phyloP scores from a whole-genome alignment of 805 yeast genomes.

The Monosporozyma yasuniensis region DNA sequence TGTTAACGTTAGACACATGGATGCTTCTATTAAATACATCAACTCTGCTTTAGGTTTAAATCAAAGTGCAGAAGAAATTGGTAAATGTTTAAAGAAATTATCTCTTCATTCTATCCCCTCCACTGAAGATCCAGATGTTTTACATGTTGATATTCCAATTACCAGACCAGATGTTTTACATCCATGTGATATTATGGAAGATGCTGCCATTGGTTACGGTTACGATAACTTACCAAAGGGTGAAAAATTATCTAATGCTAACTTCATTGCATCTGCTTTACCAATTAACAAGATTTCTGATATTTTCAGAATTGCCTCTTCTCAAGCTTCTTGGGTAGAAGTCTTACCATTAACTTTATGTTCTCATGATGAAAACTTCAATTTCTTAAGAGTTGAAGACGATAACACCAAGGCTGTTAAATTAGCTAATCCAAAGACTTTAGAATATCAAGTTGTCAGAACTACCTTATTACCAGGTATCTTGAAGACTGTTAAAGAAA shows the following conservation, averaged over 20 bases:
- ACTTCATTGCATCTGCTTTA: conserved; percentile 73
- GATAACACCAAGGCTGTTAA: conserved; percentile 75
- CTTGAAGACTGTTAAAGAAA: conserved; percentile 89
- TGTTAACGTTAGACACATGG: conserved; percentile 54
- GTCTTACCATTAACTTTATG: conserved; percentile 92
- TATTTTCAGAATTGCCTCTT: conserved; percentile 79
- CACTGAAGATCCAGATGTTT: conserved; percentile 29
- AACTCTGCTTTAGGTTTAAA: conserved; percentile 88
- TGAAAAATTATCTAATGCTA: conserved; percentile 65
- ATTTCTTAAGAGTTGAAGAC: conserved; percentile 65
- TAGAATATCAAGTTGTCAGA: conserved; percentile 96
- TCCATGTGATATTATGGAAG: conserved; percentile 98
- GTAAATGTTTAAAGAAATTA: conserved; percentile 67
- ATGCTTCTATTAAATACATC: conserved; percentile 74
- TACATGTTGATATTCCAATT: conserved; percentile 73
- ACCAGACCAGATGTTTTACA: conserved; percentile 95
- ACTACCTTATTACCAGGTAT: conserved; percentile 91
- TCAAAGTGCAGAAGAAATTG: conserved; percentile 58
- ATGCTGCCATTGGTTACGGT: conserved; percentile 94
- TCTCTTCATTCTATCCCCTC: conserved; percentile 58
- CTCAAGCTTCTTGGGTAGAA: conserved; percentile 94
- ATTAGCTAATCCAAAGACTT: conserved; percentile 91
- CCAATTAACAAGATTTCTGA: conserved; percentile 88
- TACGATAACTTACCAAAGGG: conserved; percentile 80
- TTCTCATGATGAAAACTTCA: conserved; percentile 95